Evolutionary conservation across 257 asterid species (phyloP).

Genomic region (Przewalskia tangutica): DNA sequence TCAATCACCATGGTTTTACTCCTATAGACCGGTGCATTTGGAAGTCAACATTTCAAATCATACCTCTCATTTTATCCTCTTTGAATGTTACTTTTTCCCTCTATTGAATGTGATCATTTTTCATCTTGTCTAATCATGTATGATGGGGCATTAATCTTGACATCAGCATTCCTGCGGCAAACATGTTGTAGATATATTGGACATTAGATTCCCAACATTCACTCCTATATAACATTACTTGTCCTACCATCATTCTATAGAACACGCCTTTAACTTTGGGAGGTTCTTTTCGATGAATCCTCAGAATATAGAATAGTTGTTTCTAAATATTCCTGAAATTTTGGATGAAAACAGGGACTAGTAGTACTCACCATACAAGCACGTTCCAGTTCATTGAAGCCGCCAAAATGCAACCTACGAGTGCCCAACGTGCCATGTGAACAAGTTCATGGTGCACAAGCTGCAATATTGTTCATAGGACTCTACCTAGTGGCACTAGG

Average conservation of each 20-base stretch:
- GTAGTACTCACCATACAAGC: conserved; percentile 75
- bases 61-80: not conserved
- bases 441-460: conserved; percentile 59
- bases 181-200: not conserved
- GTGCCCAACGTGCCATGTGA: conserved; percentile 27
- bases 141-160: not conserved
- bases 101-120: not conserved
- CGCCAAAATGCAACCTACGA: conserved; percentile 38
- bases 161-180: not conserved
- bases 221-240: not conserved
- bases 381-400: conserved; percentile 41
- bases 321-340: not conserved
- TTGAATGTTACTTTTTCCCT: not conserved
- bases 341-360: conserved; percentile 41
- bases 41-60: no score
- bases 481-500: conserved; percentile 74
- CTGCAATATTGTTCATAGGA: conserved; percentile 43
- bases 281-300: not conserved
- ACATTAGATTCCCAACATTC: not conserved
- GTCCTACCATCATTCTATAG: not conserved
- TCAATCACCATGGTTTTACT: not conserved
- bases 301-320: not conserved
- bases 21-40: not conserved
- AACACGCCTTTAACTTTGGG: not conserved
- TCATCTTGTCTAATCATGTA: not conserved